Evolutionary conservation across 768 basidiomycete genomes (phyloP), one percentile per base, ranked within the genome.

Genomic region (Phylloporus rhodoxanthus): DNA sequence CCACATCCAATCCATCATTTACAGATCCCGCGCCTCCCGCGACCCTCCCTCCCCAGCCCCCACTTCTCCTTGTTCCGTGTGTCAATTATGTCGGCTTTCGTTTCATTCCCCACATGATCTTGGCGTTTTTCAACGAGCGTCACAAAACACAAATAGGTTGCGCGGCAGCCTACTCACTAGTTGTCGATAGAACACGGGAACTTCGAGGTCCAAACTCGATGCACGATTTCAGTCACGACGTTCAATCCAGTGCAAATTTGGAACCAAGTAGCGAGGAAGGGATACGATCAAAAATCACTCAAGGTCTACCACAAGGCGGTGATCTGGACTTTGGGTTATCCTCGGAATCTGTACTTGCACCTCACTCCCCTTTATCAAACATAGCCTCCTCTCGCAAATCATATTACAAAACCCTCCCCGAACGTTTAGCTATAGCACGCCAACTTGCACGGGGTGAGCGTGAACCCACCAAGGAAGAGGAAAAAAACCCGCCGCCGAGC

Each of bases 71-170:
- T 37, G 80, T 91, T 26, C 75, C 82, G 11, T 91, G 83, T 65
- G 75, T 77, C 33, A 81, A 91, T 60, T 76, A 84, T 56, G 75
- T 95, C 45, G 93, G 93, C 7, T 77, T 94, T 62, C 78, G 75
- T 25, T 87, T 89, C 60, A 82, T 95, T 49, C 93, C 93, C 11
- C 69, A 79, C 57, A 94, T 95, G 91, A 78, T 95, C 41, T 85
- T 82, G 81, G 88, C 83, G 55, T 92, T 92, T 69, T 97, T 96
- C 73, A 93, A 91, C 64, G 84, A 88, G 63, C 82, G 92, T 8
- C 71, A 81, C 41, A 82, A 87, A 61, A 91, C 91, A n/a, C 77
- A 70, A 6, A 68, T 78, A 11, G 95, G 95, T 28, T 85, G 87
- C 9, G 83, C 94, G 56, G 85, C 85, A 10, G 93, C 85, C 0